Conservation (phyloP, 257 asterid species). For the Fraxinus cuspidata region DNA sequence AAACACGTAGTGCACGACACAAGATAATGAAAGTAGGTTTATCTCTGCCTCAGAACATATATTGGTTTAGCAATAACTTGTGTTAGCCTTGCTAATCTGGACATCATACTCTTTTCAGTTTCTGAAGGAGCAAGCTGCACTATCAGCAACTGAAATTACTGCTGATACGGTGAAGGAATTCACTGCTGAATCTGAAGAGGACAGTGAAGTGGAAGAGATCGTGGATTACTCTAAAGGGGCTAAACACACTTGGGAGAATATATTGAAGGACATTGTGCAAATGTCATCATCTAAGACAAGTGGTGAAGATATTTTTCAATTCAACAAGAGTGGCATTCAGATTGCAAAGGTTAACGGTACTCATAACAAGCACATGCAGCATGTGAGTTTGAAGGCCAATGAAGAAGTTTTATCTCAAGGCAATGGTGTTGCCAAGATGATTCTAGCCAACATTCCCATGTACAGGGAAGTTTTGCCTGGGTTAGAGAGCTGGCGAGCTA, state of each 20-base stretch:
- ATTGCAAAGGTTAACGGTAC: conserved; percentile 63
- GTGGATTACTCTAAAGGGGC: conserved; percentile 49
- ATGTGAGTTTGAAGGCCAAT: conserved; percentile 56
- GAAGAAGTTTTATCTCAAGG: conserved; percentile 83
- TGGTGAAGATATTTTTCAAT: conserved; percentile 41
- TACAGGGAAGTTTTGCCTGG: conserved; percentile 79
- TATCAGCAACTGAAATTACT: conserved; percentile 79
- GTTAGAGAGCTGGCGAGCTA: conserved; percentile 76
- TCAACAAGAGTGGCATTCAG: conserved; percentile 34
- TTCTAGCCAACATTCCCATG: conserved; percentile 46
- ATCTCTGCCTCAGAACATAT: neutral
- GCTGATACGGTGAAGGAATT: conserved; percentile 77
- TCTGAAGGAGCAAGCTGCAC: conserved; percentile 87
- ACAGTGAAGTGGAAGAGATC: conserved; percentile 54
- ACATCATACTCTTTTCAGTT: conserved; percentile 54
- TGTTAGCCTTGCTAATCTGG: conserved; percentile 17
- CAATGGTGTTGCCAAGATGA: conserved; percentile 62
- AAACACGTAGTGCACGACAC: conserved; percentile 95
- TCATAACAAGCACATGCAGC: conserved; percentile 74
- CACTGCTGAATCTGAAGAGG: conserved; percentile 59
- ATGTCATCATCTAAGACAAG: conserved; percentile 38
- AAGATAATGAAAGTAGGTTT: conserved; percentile 87
- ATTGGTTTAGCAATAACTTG: neutral
- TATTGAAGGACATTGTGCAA: conserved; percentile 52
- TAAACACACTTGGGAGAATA: conserved; percentile 61